Conservation (phyloP, 2,329 filamentous ascomycete species). For the Microsporum canis region DNA sequence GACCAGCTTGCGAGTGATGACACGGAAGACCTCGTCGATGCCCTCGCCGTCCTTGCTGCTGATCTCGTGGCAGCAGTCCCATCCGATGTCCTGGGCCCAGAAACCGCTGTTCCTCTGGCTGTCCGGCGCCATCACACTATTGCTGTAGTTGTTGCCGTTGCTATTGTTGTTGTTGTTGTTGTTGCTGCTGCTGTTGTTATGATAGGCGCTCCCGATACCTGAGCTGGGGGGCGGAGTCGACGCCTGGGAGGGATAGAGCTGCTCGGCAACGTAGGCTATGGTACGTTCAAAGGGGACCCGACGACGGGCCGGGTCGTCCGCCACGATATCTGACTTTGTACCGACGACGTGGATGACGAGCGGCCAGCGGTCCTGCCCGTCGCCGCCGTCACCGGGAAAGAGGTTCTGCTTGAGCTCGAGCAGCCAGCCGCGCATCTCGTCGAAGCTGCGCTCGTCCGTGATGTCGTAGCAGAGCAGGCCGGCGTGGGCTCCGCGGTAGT, state of each 20-base stretch:
- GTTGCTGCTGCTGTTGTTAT: constrained; percentile 8
- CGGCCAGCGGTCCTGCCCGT: constrained; percentile 44
- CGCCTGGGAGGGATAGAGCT: constrained; percentile 61
- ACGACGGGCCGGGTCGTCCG: constrained; percentile 63
- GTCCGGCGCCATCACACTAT: constrained; percentile 18
- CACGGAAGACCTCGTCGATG: constrained; percentile 90
- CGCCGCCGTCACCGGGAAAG: neutral
- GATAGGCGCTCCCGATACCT: constrained; percentile 27
- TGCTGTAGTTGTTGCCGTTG: constrained; percentile 16
- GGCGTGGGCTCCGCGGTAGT: constrained; percentile 91
- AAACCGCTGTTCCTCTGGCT: constrained; percentile 38
- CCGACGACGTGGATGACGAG: constrained; percentile 90
- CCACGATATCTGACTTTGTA: constrained; percentile 84
- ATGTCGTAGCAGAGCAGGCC: constrained; percentile 93
- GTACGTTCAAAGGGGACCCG: constrained; percentile 90
- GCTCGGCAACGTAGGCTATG: constrained; percentile 89
- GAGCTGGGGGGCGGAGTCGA: constrained; percentile 58
- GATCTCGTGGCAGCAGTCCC: constrained; percentile 97
- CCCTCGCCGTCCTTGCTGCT: constrained; percentile 88
- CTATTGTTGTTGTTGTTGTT: constrained; percentile 9
- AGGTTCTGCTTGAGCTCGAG: constrained; percentile 72
- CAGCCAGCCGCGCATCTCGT: constrained; percentile 87
- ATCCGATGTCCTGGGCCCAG: constrained; percentile 87
- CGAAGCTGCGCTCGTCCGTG: constrained; percentile 72
- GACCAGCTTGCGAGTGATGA: constrained; percentile 71